These are phyloP conservation scores for Chlorencoelia australis DNA, from an alignment of 2,329 filamentous ascomycete genomes.

Conservation along the genomic window DNA sequence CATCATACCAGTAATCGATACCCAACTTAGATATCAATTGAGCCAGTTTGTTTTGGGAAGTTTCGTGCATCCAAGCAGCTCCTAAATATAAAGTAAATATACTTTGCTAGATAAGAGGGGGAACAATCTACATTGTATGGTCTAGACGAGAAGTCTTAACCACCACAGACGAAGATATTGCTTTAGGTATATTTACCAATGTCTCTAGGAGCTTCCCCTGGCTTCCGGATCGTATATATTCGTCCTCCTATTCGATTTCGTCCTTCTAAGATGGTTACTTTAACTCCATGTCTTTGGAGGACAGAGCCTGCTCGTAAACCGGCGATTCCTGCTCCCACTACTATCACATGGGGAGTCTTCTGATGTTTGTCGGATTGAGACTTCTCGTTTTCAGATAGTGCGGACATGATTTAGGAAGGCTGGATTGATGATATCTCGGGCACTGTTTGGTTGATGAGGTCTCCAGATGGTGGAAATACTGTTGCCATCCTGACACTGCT, in stretches of 20 bases:
- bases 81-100: constrained; percentile 25
- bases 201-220: constrained; percentile 28
- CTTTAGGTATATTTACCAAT: constrained; percentile 32
- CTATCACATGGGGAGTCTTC: constrained; percentile 33
- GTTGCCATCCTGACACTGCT: no score
- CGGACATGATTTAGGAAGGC: no score
- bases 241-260: constrained; percentile 43
- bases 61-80: constrained; percentile 37
- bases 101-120: constrained; percentile 18
- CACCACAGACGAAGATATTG: constrained; percentile 25
- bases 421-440: no score
- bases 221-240: constrained; percentile 30
- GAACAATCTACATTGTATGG: constrained; percentile 26
- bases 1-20: constrained; percentile 36
- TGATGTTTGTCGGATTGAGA: no score
- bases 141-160: constrained; percentile 19
- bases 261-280: constrained; percentile 46
- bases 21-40: constrained; percentile 32
- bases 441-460: no score
- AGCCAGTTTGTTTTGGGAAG: constrained; percentile 34
- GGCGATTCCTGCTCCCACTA: constrained; percentile 48
- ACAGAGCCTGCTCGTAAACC: constrained; percentile 46
- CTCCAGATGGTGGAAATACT: no score
- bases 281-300: constrained; percentile 40
- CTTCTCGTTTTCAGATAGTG: no score